Evolutionary conservation across 2,329 filamentous ascomycete genomes (phyloP).

Genomic region (Plenodomus biglobosus): DNA sequence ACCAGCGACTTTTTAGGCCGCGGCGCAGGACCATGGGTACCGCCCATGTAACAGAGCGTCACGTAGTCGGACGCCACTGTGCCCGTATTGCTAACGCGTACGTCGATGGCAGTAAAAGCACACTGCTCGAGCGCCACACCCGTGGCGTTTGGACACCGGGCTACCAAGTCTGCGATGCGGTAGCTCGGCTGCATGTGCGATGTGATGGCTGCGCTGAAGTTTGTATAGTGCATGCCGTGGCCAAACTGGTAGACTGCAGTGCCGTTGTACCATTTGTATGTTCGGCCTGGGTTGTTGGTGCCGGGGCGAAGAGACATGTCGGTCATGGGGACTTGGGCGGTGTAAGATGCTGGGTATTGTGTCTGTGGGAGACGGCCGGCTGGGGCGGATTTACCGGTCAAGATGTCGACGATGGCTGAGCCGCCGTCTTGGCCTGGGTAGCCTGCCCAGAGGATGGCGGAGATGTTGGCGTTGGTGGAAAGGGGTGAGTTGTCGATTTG

Average conservation of each 20-base stretch:
- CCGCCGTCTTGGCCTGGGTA: constrained; percentile 65
- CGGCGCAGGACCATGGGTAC: constrained; percentile 53
- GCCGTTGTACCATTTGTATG: constrained; percentile 61
- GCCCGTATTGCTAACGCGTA: constrained; percentile 54
- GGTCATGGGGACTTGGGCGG: constrained; percentile 55
- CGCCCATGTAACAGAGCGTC: constrained; percentile 54
- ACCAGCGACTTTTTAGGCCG: constrained; percentile 58
- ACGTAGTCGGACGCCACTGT: constrained; percentile 55
- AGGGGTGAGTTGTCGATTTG: constrained; percentile 58
- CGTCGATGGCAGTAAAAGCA: constrained; percentile 44
- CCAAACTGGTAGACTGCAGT: constrained; percentile 57
- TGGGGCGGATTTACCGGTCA: constrained; percentile 56
- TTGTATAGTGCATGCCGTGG: constrained; percentile 62
- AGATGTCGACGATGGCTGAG: constrained; percentile 56
- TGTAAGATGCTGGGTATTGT: constrained; percentile 58
- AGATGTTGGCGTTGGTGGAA: constrained; percentile 52
- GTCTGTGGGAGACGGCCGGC: constrained; percentile 60
- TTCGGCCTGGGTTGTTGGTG: constrained; percentile 53
- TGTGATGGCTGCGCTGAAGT: constrained; percentile 45
- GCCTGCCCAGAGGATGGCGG: constrained; percentile 59
- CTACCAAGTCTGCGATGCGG: constrained; percentile 16
- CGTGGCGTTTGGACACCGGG: constrained; percentile 41
- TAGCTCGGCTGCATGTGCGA: constrained; percentile 14
- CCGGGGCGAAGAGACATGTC: constrained; percentile 59
- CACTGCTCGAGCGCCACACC: constrained; percentile 43